phyloP scores from a whole-genome alignment of 352 stramenopile species.

The Phytophthora ohioensis region DNA sequence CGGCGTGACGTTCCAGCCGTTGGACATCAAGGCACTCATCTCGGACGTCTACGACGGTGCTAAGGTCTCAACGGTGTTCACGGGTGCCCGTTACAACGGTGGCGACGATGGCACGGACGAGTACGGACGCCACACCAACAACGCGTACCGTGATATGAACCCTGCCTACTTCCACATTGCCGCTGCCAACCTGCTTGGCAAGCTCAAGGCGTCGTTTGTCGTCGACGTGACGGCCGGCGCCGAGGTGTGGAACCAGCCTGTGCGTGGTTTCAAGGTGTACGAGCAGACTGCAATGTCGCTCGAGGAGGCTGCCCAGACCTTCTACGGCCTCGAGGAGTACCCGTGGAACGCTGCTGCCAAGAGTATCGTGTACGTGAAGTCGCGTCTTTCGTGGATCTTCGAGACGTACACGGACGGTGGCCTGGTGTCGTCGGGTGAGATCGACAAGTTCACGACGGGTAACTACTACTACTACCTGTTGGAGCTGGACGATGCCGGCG shows the following conservation, averaged over 20 bases:
- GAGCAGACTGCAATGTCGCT: slow-evolving; percentile 43
- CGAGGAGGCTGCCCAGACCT: slow-evolving; percentile 37
- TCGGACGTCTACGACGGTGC: slow-evolving; percentile 48
- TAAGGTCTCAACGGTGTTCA: slow-evolving; percentile 45
- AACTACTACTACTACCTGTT: slow-evolving; percentile 51
- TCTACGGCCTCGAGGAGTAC: slow-evolving; percentile 54
- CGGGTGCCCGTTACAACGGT: slow-evolving; percentile 45
- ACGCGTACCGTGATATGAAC: slow-evolving; percentile 52
- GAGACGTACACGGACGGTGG: slow-evolving; percentile 51
- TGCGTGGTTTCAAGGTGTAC: slow-evolving; percentile 59
- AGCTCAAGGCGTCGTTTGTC: slow-evolving; percentile 52
- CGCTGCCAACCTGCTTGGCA: slow-evolving; percentile 51
- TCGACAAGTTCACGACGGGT: slow-evolving; percentile 35
- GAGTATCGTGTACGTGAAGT: slow-evolving; percentile 56
- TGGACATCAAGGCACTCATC: slow-evolving; percentile 54
- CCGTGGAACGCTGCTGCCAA: slow-evolving; percentile 57
- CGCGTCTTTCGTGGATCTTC: slow-evolving; percentile 53
- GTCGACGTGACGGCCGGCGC: slow-evolving; percentile 41
- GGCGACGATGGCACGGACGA: slow-evolving; percentile 34
- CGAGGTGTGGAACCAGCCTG: slow-evolving; percentile 72
- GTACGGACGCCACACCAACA: slow-evolving; percentile 53
- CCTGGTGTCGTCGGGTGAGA: slow-evolving; percentile 34
- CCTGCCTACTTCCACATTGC: slow-evolving; percentile 59
- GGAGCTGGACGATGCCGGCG: slow-evolving; percentile 39
- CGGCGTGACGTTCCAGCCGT: slow-evolving; percentile 49